phyloP scores from a whole-genome alignment of 1,284 basidiomycete species.

The Leccinum fallax region DNA sequence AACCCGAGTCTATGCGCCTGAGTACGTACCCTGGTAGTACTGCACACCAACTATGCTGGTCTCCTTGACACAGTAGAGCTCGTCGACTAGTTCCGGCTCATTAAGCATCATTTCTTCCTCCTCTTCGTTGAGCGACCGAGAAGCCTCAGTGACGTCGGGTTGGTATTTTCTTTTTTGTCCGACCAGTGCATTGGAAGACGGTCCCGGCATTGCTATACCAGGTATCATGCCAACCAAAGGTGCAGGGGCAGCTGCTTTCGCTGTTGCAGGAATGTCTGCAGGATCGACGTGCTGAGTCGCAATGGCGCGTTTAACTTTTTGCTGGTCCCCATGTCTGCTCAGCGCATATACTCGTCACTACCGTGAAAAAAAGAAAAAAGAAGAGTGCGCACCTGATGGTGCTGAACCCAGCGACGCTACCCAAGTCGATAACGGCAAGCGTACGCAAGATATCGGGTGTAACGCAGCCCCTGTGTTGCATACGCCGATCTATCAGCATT shows the following conservation, averaged over 20 bases:
- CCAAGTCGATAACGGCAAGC: conserved; percentile 48
- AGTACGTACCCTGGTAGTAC: conserved; percentile 66
- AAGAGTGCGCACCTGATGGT: conserved; percentile 46
- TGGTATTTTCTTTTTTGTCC: conserved; percentile 43
- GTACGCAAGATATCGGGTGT: conserved; percentile 55
- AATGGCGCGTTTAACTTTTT: conserved; percentile 61
- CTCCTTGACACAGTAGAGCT: conserved; percentile 62
- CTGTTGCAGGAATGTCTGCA: conserved; percentile 51
- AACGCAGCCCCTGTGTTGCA: conserved; percentile 63
- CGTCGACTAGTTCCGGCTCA: conserved; percentile 55
- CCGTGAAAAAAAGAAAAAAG: not conserved
- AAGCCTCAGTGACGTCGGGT: conserved; percentile 25
- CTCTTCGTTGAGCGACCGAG: conserved; percentile 28
- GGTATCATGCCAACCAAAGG: not conserved
- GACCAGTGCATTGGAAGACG: conserved; percentile 13
- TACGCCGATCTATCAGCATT: conserved; percentile 12
- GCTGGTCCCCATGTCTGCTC: conserved; percentile 56
- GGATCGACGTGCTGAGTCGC: conserved; percentile 54
- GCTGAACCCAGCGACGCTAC: conserved; percentile 51
- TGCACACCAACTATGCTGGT: conserved; percentile 80
- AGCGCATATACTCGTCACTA: not conserved
- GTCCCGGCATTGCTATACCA: not conserved
- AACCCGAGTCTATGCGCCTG: not conserved
- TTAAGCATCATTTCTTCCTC: conserved; percentile 45
- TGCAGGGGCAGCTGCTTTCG: conserved; percentile 27